phyloP scores from a whole-genome alignment of 495 filamentous ascomycete species.

The Penicillium manginii region DNA sequence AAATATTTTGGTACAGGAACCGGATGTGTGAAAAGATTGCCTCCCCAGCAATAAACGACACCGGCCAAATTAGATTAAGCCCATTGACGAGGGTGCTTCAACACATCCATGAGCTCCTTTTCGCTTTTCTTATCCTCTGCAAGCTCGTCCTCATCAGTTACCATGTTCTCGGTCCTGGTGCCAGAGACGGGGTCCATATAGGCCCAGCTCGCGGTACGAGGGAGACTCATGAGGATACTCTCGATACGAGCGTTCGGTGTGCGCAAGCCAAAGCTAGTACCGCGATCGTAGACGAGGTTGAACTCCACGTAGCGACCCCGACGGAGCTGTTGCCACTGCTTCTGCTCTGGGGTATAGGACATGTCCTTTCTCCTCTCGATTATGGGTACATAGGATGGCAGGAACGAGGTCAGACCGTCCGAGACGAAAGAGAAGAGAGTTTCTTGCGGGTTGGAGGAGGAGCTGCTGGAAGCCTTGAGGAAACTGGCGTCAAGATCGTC shows the following conservation, averaged over 20 bases:
- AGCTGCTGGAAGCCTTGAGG: conserved; percentile 45
- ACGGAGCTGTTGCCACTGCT: conserved; percentile 94
- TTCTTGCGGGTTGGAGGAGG: conserved; percentile 80
- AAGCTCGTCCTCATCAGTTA: conserved; percentile 33
- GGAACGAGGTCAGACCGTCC: conserved; percentile 80
- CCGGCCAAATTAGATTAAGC: conserved; percentile 53
- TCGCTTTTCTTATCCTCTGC: conserved; percentile 56
- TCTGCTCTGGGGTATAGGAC: conserved; percentile 81
- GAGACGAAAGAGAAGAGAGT: conserved; percentile 91
- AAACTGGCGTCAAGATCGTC: conserved; percentile 85
- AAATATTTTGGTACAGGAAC: neutral
- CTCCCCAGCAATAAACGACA: neutral
- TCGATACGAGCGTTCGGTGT: conserved; percentile 91
- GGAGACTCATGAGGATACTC: conserved; percentile 96
- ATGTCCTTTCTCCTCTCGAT: conserved; percentile 86
- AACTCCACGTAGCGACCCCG: conserved; percentile 97
- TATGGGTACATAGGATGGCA: conserved; percentile 91
- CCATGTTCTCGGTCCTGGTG: conserved; percentile 42
- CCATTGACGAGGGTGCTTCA: conserved; percentile 89
- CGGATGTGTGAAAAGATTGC: neutral
- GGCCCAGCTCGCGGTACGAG: conserved; percentile 88
- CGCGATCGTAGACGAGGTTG: conserved; percentile 96
- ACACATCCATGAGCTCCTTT: conserved; percentile 77
- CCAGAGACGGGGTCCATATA: conserved; percentile 80
- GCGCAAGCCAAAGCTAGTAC: conserved; percentile 91